Evolutionary conservation across 2,329 filamentous ascomycete species (phyloP), one percentile per base, ranked within the genome.

Genomic region (Alternaria arborescens): DNA sequence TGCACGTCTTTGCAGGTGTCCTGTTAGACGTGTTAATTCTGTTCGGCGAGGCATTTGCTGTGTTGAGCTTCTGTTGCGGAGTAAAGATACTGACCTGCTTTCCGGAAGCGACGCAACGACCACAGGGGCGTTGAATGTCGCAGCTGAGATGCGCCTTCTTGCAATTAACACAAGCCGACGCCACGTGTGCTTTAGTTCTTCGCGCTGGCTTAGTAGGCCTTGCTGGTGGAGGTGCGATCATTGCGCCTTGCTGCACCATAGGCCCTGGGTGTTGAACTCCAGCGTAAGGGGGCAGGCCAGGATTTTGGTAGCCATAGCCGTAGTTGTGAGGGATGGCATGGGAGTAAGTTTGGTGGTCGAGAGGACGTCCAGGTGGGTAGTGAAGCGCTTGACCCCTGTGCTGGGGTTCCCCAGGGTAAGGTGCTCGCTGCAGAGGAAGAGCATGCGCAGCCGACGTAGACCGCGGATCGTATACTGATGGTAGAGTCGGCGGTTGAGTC

Each of bases 101-200:
- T 61, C 91, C 90, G 72, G 92, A 92, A 70, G 88, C 88, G 34
- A 91, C 81, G 75, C 92, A 95, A 74, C 92, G 86, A 28, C 89
- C 89, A 74, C 92, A 95, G 28, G 92, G 92, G 58, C 92, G 85
- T 77, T 92, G 89, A 52, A 91, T 79, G 72, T 86, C 84, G 69
- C 84, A 86, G 64, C 83, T 85, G 65, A 95, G 84, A 85, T 95
- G 92, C 38, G 92, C 92, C 77, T 88, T 89, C 77, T 94, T 94
- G 81, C 92, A 95, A 61, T 93, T 92, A 68, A 94, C 89, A 76
- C 92, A 95, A 26, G 92, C 92, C 36, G 91, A 94, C 52, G 91
- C 91, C 54, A 94, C 92, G 81, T 95, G 92, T 14, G 91, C 90
- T 75, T 93, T 93, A 6, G 89, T 89, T 76, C 78, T 74, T 54